These are phyloP conservation scores for Monosporascus sp. DNA, from an alignment of 2,329 filamentous ascomycete genomes.

Conservation along the genomic window DNA sequence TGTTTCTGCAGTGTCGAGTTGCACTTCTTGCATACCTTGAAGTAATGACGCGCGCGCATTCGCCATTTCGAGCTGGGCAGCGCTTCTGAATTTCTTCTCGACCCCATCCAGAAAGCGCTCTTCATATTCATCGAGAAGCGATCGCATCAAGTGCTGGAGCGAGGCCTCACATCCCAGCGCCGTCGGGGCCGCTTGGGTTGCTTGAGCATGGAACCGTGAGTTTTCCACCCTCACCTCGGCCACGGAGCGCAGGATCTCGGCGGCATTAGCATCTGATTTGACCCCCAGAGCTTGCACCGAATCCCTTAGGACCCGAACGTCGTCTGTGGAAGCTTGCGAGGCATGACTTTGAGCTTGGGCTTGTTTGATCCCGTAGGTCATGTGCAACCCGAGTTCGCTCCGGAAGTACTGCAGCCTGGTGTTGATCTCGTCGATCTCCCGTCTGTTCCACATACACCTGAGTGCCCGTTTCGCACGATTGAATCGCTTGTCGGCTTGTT, in stretches of 20 bases:
- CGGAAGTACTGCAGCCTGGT: conserved; percentile 9
- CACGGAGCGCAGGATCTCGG: conserved; percentile 5
- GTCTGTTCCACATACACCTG: conserved; percentile 11
- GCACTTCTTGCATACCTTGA: conserved; percentile 2
- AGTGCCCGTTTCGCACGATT: conserved; percentile 6
- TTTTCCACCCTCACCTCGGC: conserved; percentile 3
- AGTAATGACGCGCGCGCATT: background rate
- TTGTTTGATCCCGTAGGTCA: conserved; percentile 4
- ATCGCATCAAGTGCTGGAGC: conserved; percentile 2
- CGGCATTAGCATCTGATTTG: background rate
- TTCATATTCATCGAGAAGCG: conserved; percentile 11
- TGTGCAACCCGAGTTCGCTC: conserved; percentile 8
- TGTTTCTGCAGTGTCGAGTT: background rate
- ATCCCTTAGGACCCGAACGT: background rate
- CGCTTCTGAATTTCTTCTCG: conserved; percentile 6
- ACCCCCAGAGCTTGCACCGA: background rate
- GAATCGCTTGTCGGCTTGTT: conserved; percentile 2
- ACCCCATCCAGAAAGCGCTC: conserved; percentile 5
- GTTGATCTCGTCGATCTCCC: conserved; percentile 11
- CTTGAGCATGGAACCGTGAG: conserved; percentile 2
- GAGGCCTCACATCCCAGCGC: background rate
- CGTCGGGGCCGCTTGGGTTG: conserved; percentile 4
- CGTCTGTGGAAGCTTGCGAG: conserved; percentile 4
- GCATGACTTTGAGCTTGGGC: conserved; percentile 3
- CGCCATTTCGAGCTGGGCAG: conserved; percentile 4